These are phyloP conservation scores for Xanthoconium separans DNA, from an alignment of 1,284 basidiomycete species.

Conservation along the genomic window DNA sequence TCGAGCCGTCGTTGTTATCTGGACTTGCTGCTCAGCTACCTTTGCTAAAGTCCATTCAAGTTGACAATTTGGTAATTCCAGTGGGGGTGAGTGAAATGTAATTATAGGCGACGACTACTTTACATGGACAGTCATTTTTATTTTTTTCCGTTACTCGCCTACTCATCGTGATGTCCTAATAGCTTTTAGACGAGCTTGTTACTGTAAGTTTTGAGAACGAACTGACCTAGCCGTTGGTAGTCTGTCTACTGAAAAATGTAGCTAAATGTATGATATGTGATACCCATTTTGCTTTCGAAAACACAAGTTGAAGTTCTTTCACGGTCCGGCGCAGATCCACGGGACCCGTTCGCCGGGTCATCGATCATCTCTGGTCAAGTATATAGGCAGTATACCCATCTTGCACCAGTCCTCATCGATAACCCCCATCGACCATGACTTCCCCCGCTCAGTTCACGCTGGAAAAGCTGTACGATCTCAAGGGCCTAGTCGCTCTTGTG, in stretches of 20 bases:
- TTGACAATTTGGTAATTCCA: slow-evolving; percentile 5
- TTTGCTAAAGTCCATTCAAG: slow-evolving; percentile 13
- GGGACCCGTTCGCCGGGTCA: not conserved
- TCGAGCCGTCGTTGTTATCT: slow-evolving; percentile 13
- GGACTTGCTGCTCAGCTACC: slow-evolving; percentile 15
- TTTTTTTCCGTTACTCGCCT: not conserved
- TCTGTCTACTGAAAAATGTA: not conserved
- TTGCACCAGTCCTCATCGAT: not conserved
- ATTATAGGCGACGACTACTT: slow-evolving; percentile 1
- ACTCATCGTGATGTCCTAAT: no score
- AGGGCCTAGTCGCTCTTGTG: slow-evolving; percentile 66
- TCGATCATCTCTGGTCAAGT: no score
- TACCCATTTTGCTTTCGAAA: no score
- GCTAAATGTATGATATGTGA: slow-evolving; percentile 7
- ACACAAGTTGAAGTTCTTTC: no score
- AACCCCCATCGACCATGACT: slow-evolving; percentile 18
- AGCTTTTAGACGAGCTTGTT: no score
- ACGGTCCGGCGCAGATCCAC: not conserved
- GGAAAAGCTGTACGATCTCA: slow-evolving; percentile 55
- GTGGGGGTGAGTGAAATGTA: slow-evolving; percentile 8
- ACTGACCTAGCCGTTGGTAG: slow-evolving; percentile 2
- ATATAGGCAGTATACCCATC: not conserved
- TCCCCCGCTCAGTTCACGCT: slow-evolving; percentile 25
- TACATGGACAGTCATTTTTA: slow-evolving; percentile 4
- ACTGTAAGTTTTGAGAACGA: not conserved